Base-by-base conservation (phyloP, 108 stramenopile species). In the Fragilariopsis cylindrus region DNA sequence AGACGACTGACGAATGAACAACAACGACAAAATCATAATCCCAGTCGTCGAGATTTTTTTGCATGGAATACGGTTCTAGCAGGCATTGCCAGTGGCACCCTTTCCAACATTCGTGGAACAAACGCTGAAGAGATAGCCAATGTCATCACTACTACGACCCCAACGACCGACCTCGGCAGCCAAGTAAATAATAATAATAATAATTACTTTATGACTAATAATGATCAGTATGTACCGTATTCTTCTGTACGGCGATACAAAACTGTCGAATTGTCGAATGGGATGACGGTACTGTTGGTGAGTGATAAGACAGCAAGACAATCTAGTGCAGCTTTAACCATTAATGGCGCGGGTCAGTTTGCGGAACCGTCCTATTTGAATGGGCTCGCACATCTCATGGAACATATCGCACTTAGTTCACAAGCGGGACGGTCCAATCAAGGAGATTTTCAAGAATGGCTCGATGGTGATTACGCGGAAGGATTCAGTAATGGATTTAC, bases 311-410 rank as follows among this genome's bases (percentile, higher is more conserved):
- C 43, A 13, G 77, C 78, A 13, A 62, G 72, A 41, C 73, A 69
- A 39, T 72, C 83, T 0, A 81, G 82, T 4, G 92, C 85, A 21
- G 88, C 88, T 9, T 60, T 91, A 41, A 86, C 76, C 19, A 83
- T 93, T 74, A 80, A 74, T 66, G 86, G 83, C 18, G 88, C 88
- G 9, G 92, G 92, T 15, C 92, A 93, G 65, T 90, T 93, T 72
- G 57, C 78, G 3, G 92, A 93, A 48, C 85, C 88, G 5, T 42
- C 57, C n/a, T 80, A 82, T 47, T 54, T 93, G 39, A 74, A 85
- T 57, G 92, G 92, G 9, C 57, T 84, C 18, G 92, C 92, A 4
- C 92, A 93, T 70, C 76, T 93, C 49, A 88, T 88, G 88, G 92
- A 93, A 70, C 92, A 93, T 65, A 90, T 92, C 70, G 78, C 85